phyloP scores from a whole-genome alignment of 345 rosid genomes.

The Moricandia moricandioides region DNA sequence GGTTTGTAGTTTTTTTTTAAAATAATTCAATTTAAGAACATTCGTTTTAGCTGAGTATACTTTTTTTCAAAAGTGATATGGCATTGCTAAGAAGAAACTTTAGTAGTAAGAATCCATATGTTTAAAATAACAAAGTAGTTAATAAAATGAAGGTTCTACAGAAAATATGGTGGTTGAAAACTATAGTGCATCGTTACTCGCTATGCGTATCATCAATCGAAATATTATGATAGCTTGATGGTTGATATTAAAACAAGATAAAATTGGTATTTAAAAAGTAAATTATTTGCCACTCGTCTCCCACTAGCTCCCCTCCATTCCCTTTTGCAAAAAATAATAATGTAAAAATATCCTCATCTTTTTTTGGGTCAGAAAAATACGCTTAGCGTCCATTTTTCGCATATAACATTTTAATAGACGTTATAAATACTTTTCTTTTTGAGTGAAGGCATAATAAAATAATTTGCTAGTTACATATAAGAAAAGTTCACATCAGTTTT shows the following conservation, averaged over 20 bases:
- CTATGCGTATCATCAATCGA: neutral
- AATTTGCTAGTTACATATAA: neutral
- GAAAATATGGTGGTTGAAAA: neutral
- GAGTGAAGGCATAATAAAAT: no score
- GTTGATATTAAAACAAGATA: neutral
- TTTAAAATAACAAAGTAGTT: neutral
- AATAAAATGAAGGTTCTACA: neutral
- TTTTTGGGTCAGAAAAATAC: no score
- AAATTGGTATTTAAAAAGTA: slow-evolving; percentile 7
- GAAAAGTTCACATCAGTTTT: no score
- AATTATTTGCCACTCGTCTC: slow-evolving; percentile 37
- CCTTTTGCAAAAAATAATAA: neutral
- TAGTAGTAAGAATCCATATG: neutral
- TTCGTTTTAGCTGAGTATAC: neutral
- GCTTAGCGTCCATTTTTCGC: no score
- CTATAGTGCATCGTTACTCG: neutral
- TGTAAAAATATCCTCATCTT: no score
- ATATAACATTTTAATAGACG: neutral
- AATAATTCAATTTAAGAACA: neutral
- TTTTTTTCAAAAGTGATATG: neutral
- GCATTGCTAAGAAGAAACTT: neutral
- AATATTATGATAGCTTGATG: neutral
- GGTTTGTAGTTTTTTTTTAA: neutral
- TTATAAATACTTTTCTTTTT: neutral
- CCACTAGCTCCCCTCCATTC: slow-evolving; percentile 25